Base-by-base conservation (phyloP, 768 basidiomycete species). In the Russula emetica region DNA sequence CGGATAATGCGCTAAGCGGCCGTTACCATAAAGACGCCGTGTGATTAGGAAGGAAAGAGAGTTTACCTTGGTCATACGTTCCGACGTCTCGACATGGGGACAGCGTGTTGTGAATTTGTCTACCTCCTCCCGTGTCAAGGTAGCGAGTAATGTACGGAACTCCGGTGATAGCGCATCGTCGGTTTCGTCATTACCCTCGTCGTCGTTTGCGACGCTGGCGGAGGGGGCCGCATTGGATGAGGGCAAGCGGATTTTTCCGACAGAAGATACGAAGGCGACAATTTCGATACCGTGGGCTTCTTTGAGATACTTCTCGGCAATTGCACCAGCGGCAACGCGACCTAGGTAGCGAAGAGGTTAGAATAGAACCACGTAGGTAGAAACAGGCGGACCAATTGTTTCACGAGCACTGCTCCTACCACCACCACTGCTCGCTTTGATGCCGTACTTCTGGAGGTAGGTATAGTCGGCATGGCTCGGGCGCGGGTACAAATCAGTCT, bases 381-480 rank as follows among this genome's bases (percentile, higher is more conserved):
- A 18, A 58, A 54, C 14, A 60, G 1, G 67, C 75, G 56, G 69
- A 88, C 96, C 96, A 71, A 98, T 94, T 30, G 97, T 98, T 78
- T 99, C 97, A 30, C 97, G 85, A 49, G 97, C 97, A 72, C 90
- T 92, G 70, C 91, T 92, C 22, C 97, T 81, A 7, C 97, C 97
- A 53, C 97, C 97, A 42, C 97, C 97, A 64, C 90, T 92, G 80
- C 92, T 94, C 0, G 97, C 97, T 79, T 98, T 98, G 74, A 98
- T 76, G 34, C 94, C 94, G 73, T 98, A 99, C 71, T 99, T 99
- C 70, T 93, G 87, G 62, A 98, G 85, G 76, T 99, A 99, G 18
- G 97, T 99, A 75, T 89, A 97, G 75, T 99, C 97, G 14, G 97
- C 97, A 71, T 99, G 97, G 68, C 90, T 93, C 32, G 97, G 97